Conservation (phyloP, 164 flowering plant species). For the Cinnamomum micranthum region DNA sequence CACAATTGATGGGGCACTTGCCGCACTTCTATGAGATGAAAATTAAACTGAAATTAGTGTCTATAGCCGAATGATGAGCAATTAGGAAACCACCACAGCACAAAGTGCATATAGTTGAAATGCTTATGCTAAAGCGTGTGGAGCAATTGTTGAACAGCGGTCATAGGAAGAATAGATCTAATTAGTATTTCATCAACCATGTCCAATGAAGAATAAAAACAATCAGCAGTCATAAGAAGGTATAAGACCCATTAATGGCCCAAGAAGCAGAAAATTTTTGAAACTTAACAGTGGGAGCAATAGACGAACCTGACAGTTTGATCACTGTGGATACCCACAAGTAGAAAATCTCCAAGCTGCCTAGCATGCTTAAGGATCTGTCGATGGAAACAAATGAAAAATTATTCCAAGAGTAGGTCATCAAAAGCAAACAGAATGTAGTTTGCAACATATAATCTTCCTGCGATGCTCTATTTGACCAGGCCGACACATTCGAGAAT, state of each 20-base stretch:
- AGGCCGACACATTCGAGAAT: neutral
- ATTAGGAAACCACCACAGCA: slow-evolving; percentile 60
- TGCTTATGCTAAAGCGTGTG: too few relatives aligned
- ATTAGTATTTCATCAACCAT: neutral
- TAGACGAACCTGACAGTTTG: slow-evolving; percentile 51
- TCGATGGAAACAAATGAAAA: neutral
- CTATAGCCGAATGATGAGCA: slow-evolving; percentile 50
- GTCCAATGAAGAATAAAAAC: neutral
- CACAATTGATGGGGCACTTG: too few relatives aligned
- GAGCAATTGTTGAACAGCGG: too few relatives aligned
- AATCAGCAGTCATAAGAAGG: neutral
- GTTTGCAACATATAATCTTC: too few relatives aligned
- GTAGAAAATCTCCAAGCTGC: slow-evolving; percentile 75
- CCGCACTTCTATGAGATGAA: too few relatives aligned
- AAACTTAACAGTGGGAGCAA: neutral
- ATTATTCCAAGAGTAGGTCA: neutral
- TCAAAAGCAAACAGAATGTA: neutral
- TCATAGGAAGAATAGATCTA: too few relatives aligned
- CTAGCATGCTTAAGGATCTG: slow-evolving; percentile 68
- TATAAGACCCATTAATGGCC: neutral
- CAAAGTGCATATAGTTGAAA: neutral
- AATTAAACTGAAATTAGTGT: slow-evolving; percentile 22
- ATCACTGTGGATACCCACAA: slow-evolving; percentile 69
- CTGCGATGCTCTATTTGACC: neutral
- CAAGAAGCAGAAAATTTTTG: neutral